Evolutionary conservation across 2,329 filamentous ascomycete species (phyloP), one percentile per base, ranked within the genome.

Genomic region (Zymoseptoria pseudotritici): DNA sequence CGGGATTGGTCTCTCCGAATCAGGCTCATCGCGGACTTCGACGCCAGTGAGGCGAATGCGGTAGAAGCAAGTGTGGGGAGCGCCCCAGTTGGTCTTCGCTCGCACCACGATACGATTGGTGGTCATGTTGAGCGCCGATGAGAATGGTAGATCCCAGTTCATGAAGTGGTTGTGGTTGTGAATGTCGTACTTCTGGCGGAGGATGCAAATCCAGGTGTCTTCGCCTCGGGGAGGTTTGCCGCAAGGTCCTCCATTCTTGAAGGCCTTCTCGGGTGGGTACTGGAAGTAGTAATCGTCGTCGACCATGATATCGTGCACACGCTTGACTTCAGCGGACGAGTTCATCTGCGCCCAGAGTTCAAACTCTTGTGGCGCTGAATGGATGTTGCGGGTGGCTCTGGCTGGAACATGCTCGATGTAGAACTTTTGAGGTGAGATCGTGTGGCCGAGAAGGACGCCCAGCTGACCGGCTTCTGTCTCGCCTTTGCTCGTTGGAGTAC

Each of bases 401-500:
- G 70, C 68, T 5, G 76, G 76, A 24, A 79, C 69, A 66, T 80
- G 78, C 65, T 81, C 79, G 55, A 81, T 68, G n/a, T 75, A 75
- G 57, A 80, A 59, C 36, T 73, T 68, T 4, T 67, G 69, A 1
- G 78, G 77, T 55, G 66, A 71, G 58, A 80, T 71, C 1, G 66
- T 65, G 6, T 70, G 67, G 4, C 69, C 62, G 17, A 78, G 69
- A 13, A 68, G 59, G 19, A 95, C 83, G 8, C 82, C 83, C 17
- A 97, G 77, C 57, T 85, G 83, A 1, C 86, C 84, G 46, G 85
- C 83, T 54, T 81, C 79, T 7, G 79, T 79, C 17, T 79, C 75
- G 10, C 63, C 58, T 13, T 53, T 10, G 70, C 78, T 80, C 55
- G 73, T 70, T 9, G 77, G 74, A 4, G 87, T 86, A 73, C 93